Base-by-base conservation (phyloP, 768 basidiomycete species). In the Boletus reticulatus region DNA sequence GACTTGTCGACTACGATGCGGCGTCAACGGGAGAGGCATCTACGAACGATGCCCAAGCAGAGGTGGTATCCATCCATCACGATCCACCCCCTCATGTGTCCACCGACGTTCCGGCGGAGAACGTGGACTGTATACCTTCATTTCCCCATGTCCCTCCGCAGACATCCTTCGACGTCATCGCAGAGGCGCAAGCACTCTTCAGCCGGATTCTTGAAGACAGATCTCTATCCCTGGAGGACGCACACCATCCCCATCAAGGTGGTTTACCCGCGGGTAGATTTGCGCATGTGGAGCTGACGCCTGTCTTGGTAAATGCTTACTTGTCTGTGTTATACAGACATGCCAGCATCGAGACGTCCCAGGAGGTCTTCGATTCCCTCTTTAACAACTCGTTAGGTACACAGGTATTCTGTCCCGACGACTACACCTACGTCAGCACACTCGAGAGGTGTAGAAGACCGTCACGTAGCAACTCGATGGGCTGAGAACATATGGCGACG, bases 301-400 rank as follows among this genome's bases (percentile, higher is more conserved):
- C 90, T 0, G 77, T 80, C 2, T 79, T 97, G 7, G 62, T 94
- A 59, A 91, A 88, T 61, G 82, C 93, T 4, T 98, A 92, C 66
- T 74, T 97, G 48, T 83, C 88, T 13, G 88, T 94, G 1, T 81
- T 86, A 66, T 88, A 88, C 62, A 67, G 71, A 3, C 87, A 88
- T 59, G 71, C 78, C 5, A 65, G 78, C 11, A 72, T 94, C 41
- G 77, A 81, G 27, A 65, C 65, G 3, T 73, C 81, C 3, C 72
- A 73, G 29, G 75, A 77, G 9, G 67, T 78, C 9, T 93, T 88
- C 68, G 68, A 76, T 56, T 69, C 66, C 22, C 22, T 22, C n/a
- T n/a, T 81, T 56, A 67, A 73, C 1, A 16, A 32, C 48, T 37
- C 52, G 14, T 43, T 49, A 5, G 5, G 16, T 17, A 32, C 6